Conservation (phyloP, 2,329 filamentous ascomycete species). For the Colletotrichum tropicicola region DNA sequence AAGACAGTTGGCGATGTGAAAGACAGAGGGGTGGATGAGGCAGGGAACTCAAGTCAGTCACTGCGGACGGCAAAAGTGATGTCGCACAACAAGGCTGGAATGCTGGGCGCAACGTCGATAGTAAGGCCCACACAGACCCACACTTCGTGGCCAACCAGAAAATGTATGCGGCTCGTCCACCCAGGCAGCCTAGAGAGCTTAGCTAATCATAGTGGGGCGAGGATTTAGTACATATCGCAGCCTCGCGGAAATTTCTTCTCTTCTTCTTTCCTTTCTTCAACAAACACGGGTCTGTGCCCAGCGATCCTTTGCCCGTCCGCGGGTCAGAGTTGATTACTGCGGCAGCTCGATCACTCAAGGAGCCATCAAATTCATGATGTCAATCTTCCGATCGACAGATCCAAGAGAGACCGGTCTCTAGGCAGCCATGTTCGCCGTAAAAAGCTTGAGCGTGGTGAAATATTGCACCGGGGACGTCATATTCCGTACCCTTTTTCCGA, state of each 20-base stretch:
- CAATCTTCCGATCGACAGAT: constrained; percentile 95
- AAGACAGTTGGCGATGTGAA: not conserved
- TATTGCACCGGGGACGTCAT: constrained; percentile 73
- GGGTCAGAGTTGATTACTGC: constrained; percentile 79
- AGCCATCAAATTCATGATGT: constrained; percentile 83
- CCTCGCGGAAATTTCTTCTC: constrained; percentile 32
- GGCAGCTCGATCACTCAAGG: constrained; percentile 87
- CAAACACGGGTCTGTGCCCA: constrained; percentile 85
- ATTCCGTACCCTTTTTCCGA: constrained; percentile 91
- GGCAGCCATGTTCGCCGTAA: constrained; percentile 73
- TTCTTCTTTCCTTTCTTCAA: constrained; percentile 46
- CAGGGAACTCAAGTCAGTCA: too few relatives aligned
- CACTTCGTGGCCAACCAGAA: constrained; percentile 27
- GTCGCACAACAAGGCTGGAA: constrained; percentile 8
- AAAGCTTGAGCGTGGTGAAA: constrained; percentile 73
- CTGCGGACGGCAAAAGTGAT: not conserved
- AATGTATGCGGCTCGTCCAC: constrained; percentile 13
- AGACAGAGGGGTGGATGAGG: not conserved
- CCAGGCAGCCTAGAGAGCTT: not conserved
- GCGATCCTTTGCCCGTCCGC: constrained; percentile 72
- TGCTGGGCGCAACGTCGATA: not conserved
- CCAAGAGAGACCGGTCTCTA: constrained; percentile 76
- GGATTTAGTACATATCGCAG: constrained; percentile 28
- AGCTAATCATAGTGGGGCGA: constrained; percentile 24
- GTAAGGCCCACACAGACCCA: not conserved